Evolutionary conservation across 1,139 yeast genomes (phyloP), one percentile per base, ranked within the genome.

Genomic region (Magnusiomyces tetraspermus): DNA sequence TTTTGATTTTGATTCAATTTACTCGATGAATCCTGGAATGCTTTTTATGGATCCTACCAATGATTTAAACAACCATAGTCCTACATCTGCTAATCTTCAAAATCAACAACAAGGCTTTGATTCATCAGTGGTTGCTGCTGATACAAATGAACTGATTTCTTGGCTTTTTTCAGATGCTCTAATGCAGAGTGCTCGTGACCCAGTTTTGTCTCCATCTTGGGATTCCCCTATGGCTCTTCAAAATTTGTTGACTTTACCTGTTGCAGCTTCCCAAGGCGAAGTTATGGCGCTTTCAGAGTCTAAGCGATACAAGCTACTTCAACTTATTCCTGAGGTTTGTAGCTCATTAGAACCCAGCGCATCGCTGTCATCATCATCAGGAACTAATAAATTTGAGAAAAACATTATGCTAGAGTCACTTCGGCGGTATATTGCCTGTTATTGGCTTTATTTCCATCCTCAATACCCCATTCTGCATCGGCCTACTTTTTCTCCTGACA

Each of bases 381-480:
- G 19, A 13, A 6, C 15, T 5, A n/a, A 36, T 6, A 36, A 8
- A 5, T 36, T 36, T n/a, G 15, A 6, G 5, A 24, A 22, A 42
- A 22, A 22, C 45, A 28, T 38, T 15, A 45, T 26, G 17, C 26
- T 47, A 8, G 44, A 38, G 24, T 49, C 44, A 49, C 41, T 63
- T 48, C 64, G 61, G 36, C 56, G 59, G 40, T 65, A 59, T 43
- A 59, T 65, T 36, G 56, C 59, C 17, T 51, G 58, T 23, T 82
- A 75, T 61, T 83, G 88, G 88, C 63, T 67, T 8, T 70, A 73
- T 38, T 81, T 79, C 65, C 86, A 82, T 61, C 76, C 80, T 4
- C 85, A 82, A 61, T 79, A 76, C 57, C 78, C 85, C 1, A 71
- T 83, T 33, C 61, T 83, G 51, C 88, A 83, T 60, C 72, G 71